phyloP scores from a whole-genome alignment of 495 filamentous ascomycete species.

The Penicillium paradoxum region DNA sequence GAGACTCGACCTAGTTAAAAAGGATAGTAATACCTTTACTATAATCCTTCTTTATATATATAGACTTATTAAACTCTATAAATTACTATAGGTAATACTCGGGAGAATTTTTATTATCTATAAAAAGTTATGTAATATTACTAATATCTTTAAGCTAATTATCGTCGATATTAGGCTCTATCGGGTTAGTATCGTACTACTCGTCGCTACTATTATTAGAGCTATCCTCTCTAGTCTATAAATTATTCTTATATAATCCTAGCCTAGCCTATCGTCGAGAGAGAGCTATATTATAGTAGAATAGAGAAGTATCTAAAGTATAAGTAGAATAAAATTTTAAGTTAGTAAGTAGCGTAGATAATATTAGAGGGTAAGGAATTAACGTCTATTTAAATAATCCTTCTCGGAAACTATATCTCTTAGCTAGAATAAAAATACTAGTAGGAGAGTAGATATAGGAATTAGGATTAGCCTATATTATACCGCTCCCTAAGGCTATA shows the following conservation, averaged over 20 bases:
- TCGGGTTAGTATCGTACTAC: background rate
- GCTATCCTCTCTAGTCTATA: constrained; percentile 1
- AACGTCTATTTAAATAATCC: constrained; percentile 6
- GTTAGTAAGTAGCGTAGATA: constrained; percentile 1
- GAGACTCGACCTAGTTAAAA: background rate
- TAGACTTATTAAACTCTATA: background rate
- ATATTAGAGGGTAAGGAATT: background rate
- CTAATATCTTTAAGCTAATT: background rate
- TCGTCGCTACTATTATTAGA: background rate
- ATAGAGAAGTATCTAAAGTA: constrained; percentile 3
- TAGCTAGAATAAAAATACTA: background rate
- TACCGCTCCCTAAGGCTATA: background rate
- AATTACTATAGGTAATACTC: background rate
- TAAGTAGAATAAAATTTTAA: background rate
- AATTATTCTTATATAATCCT: background rate
- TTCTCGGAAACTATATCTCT: constrained; percentile 1
- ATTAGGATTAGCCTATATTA: background rate
- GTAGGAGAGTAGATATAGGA: constrained; percentile 1
- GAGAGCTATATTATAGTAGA: background rate
- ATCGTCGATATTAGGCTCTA: background rate
- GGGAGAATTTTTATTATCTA: background rate
- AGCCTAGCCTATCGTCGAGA: constrained; percentile 1
- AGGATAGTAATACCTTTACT: background rate
- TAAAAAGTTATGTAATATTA: background rate
- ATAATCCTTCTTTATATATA: background rate